Evolutionary conservation across 169 alveolate genomes (phyloP).

Genomic region (Eimeria brunetti): DNA sequence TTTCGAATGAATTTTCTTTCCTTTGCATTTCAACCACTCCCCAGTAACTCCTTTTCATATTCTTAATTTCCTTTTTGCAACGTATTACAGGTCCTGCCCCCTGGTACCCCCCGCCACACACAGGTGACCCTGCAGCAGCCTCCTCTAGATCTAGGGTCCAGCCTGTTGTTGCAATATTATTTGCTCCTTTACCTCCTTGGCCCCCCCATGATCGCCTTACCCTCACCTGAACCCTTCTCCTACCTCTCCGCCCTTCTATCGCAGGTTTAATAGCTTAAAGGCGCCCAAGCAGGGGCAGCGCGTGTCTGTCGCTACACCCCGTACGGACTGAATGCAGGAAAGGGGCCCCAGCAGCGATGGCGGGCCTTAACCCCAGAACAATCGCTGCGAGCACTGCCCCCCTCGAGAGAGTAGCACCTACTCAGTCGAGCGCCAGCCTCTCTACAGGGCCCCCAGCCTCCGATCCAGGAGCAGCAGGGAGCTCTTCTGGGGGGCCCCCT

Average conservation of each 20-base stretch:
- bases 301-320: background rate
- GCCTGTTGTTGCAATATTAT: no score
- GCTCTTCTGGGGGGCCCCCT: background rate
- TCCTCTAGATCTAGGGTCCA: background rate
- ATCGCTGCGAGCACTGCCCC: conserved; percentile 49
- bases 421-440: conserved; percentile 7
- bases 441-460: conserved; percentile 48
- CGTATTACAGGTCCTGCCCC: background rate
- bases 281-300: background rate
- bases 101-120: background rate
- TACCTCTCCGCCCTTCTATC: background rate
- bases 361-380: conserved; percentile 19
- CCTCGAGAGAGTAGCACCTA: background rate
- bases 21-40: background rate
- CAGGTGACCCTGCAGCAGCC: conserved; percentile 35
- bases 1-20: background rate
- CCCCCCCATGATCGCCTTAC: background rate
- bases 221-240: background rate
- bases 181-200: no score
- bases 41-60: background rate
- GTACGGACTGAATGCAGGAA: background rate
- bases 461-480: conserved; percentile 16
- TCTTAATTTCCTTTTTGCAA: background rate
- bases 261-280: background rate
- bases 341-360: background rate